Evolutionary conservation across 768 basidiomycete genomes (phyloP).

Genomic region (Austroboletus festivus): DNA sequence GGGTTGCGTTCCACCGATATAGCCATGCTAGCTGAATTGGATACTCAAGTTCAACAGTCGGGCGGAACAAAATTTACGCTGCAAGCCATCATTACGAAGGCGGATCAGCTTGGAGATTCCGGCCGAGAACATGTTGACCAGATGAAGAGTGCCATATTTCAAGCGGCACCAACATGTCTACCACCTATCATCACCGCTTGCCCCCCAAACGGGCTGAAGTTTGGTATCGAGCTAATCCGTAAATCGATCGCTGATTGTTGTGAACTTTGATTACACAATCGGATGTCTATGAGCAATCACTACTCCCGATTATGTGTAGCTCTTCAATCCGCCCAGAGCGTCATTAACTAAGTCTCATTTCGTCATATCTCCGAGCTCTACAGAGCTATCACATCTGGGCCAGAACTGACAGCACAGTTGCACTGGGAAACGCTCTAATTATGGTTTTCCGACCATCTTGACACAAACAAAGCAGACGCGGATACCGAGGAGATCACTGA

Average conservation of each 20-base stretch:
- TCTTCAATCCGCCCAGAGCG: too few relatives aligned
- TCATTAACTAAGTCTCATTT: too few relatives aligned
- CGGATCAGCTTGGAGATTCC: constrained; percentile 45
- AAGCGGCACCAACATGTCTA: constrained; percentile 56
- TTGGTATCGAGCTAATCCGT: constrained; percentile 57
- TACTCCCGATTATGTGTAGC: too few relatives aligned
- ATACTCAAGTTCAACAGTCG: constrained; percentile 27
- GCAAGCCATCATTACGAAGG: constrained; percentile 73
- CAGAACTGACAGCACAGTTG: constrained; percentile 4
- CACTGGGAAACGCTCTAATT: too few relatives aligned
- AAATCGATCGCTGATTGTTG: constrained; percentile 60
- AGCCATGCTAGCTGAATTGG: constrained; percentile 58
- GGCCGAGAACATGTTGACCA: constrained; percentile 36
- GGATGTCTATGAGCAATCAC: too few relatives aligned
- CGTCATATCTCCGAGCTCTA: background rate
- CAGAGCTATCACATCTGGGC: background rate
- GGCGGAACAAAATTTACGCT: constrained; percentile 50
- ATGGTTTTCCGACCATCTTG: background rate
- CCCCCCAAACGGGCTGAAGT: constrained; percentile 46
- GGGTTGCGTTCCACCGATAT: constrained; percentile 53
- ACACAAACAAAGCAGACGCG: background rate
- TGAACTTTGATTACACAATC: constrained; percentile 39
- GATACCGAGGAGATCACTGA: background rate
- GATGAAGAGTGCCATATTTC: constrained; percentile 51
- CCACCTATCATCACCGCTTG: constrained; percentile 57